Conservation (phyloP, 1,139 yeast species). For the Suhomyces bokatorum region DNA sequence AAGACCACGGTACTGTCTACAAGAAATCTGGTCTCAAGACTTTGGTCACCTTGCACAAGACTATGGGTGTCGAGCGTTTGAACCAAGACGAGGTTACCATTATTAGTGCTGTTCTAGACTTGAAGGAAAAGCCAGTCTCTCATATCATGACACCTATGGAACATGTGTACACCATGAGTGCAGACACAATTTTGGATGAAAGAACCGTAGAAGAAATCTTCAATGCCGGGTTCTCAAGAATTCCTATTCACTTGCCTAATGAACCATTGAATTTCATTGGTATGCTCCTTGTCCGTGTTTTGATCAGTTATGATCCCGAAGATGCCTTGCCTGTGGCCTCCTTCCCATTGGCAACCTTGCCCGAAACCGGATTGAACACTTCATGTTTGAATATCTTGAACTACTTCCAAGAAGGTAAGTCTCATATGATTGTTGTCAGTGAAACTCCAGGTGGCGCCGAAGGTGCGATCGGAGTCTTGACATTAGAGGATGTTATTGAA, state of each 20-base stretch:
- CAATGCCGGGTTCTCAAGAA: constrained; percentile 92
- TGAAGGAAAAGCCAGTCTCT: constrained; percentile 86
- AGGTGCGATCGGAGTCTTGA: constrained; percentile 89
- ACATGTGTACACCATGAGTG: constrained; percentile 85
- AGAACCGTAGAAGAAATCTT: constrained; percentile 84
- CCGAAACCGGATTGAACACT: constrained; percentile 89
- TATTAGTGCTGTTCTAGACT: constrained; percentile 88
- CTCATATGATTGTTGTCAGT: constrained; percentile 95
- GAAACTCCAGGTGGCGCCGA: constrained; percentile 81
- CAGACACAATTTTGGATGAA: constrained; percentile 83
- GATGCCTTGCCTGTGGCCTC: constrained; percentile 91
- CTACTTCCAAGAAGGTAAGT: constrained; percentile 96
- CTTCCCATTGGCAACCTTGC: constrained; percentile 93
- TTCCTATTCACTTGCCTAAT: constrained; percentile 90
- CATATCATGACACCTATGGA: constrained; percentile 93
- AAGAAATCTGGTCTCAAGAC: constrained; percentile 92
- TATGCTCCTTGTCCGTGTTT: constrained; percentile 87
- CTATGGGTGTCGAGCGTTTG: constrained; percentile 93
- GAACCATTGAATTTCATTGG: constrained; percentile 93
- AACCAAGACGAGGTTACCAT: constrained; percentile 96
- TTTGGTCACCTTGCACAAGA: constrained; percentile 85
- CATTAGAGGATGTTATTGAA: constrained; percentile 95
- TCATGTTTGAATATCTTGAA: constrained; percentile 91
- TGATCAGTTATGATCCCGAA: constrained; percentile 95
- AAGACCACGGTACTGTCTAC: constrained; percentile 94